These are phyloP conservation scores for Raphanus raphanistrum DNA, from an alignment of 345 rosid genomes.

Conservation along the genomic window DNA sequence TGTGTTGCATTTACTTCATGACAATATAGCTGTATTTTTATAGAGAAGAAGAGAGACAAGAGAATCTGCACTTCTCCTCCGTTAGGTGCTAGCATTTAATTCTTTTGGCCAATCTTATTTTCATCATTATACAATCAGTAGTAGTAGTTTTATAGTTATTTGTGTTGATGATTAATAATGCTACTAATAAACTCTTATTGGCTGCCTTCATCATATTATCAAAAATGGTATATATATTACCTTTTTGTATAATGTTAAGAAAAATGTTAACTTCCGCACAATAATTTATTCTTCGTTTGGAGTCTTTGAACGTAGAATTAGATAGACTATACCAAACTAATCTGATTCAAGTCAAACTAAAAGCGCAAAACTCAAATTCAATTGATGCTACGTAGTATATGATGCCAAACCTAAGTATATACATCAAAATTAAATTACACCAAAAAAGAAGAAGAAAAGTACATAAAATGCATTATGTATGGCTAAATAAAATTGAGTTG, in stretches of 20 bases:
- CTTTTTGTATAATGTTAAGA: neutral
- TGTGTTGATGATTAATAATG: neutral
- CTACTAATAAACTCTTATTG: neutral
- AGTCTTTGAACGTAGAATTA: neutral
- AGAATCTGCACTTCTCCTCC: constrained; percentile 24
- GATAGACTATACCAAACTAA: neutral
- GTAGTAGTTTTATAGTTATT: neutral
- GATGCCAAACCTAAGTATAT: neutral
- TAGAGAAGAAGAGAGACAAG: constrained; percentile 14
- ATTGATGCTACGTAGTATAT: neutral
- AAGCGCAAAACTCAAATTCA: neutral
- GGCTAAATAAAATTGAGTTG: neutral
- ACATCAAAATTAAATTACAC: neutral
- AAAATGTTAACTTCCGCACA: neutral
- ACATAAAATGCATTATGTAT: neutral
- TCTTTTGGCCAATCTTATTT: neutral
- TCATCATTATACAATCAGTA: neutral
- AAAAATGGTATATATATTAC: neutral
- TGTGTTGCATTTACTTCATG: constrained; percentile 29
- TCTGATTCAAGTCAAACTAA: neutral
- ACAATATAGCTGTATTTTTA: constrained; percentile 7
- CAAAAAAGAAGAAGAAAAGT: neutral
- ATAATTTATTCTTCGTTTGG: neutral
- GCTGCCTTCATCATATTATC: neutral
- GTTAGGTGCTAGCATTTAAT: constrained; percentile 4